Base-by-base conservation (phyloP, 768 basidiomycete species). In the Phanerodontia chrysosporium region DNA sequence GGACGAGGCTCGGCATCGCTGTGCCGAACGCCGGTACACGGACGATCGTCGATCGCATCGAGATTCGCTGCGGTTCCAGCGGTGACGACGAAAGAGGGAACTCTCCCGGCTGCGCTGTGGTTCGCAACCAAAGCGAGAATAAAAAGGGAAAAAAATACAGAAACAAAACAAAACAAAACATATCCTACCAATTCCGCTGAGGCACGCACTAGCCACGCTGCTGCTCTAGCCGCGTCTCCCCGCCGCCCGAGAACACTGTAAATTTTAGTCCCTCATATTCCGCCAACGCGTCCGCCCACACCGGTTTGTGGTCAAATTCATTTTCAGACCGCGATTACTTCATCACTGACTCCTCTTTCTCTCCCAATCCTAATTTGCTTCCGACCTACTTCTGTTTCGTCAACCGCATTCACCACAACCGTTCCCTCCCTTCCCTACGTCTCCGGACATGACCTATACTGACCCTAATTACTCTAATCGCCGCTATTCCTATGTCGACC, bases 391-490 rank as follows among this genome's bases (percentile, higher is more conserved):
- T 51, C 35, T 36, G 29, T 48, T 46, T 30, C 45, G 14, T 48
- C 53, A 55, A 22, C 57, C 30, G 21, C 46, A 39, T 42, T 32
- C 57, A 27, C 49, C 30, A 14, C 49, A 5, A 22, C 27, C 44
- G 28, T 29, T 59, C 45, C 32, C 36, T 59, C 58, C 21, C 51
- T 39, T 24, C n/a, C n/a, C 42, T 14, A 27, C 36, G 24, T 46
- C 57, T 27, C 27, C 39, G 60, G 51, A 30, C 35, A 62, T 62
- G 61, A 62, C 61, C 57, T 62, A 62, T 42, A 35, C 61, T 21
- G 57, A 62, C 27, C 59, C 59, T 51, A 63, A 63, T 53, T 63
- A 63, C 45, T 45, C 57, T 49, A 49, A 59, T 58, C 61, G 55
- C 35, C 62, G 59, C 51, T 63, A 63, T 49, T 44, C 46, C 21